A percentile compares a stretch with the other conserved stretches of the same genome.
Conservation (phyloP, 1,284 basidiomycete genomes). For the Moesziomyces aphidis region DNA sequence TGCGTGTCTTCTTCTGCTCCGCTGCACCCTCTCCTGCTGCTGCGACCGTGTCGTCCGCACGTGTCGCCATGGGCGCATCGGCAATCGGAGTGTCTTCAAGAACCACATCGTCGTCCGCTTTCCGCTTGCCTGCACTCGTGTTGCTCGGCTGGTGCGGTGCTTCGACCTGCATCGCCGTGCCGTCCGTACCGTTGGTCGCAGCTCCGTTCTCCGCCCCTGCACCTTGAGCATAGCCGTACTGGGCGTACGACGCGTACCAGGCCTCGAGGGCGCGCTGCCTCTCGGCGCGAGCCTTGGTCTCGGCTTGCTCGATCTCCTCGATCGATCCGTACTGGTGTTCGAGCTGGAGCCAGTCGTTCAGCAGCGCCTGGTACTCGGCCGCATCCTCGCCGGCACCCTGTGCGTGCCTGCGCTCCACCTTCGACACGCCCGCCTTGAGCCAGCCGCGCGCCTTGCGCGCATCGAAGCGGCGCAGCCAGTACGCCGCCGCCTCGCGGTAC, state of each 20-base stretch:
- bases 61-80: conserved; percentile 20
- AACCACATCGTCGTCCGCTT: conserved; percentile 36
- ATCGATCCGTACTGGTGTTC: conserved; percentile 84
- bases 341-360: conserved; percentile 87
- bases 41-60: background rate
- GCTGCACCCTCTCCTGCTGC: background rate
- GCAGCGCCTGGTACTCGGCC: conserved; percentile 74
- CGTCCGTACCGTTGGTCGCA: conserved; percentile 5
- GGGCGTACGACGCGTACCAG: conserved; percentile 47
- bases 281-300: conserved; percentile 59
- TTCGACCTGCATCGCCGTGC: conserved; percentile 28
- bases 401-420: conserved; percentile 24
- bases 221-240: conserved; percentile 74
- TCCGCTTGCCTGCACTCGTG: conserved; percentile 37
- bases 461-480: conserved; percentile 49
- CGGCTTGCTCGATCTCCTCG: conserved; percentile 76
- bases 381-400: conserved; percentile 4
- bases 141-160: background rate
- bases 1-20: conserved; percentile 46
- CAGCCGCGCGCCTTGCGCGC: conserved; percentile 50
- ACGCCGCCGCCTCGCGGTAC: conserved; percentile 50
- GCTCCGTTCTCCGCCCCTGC: conserved; percentile 2
- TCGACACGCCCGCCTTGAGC: conserved; percentile 45
- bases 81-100: conserved; percentile 19
- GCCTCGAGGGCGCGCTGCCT: conserved; percentile 73